Evolutionary conservation across 768 basidiomycete genomes (phyloP), one percentile per base, ranked within the genome.

Genomic region (Trametes cingulata): DNA sequence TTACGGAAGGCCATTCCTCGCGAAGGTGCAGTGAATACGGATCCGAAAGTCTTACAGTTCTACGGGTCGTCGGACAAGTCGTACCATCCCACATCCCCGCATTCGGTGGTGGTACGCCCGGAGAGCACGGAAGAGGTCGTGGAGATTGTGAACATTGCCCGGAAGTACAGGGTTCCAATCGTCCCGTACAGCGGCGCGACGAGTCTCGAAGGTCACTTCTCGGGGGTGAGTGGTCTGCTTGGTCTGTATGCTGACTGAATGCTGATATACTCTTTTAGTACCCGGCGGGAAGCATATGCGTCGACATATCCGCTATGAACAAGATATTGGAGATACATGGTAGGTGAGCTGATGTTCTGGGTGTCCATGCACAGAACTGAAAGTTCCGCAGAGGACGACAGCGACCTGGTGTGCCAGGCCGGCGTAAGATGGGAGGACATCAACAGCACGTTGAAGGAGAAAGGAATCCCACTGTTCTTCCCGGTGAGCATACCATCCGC

Each of bases 121-220:
- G 71, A 72, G 35, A 83, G 77, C 55, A 96, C 94, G 0, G 85
- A 87, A 54, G 94, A 97, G 68, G 92, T 97, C 2, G 86, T 92
- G 56, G 81, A 83, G 59, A 78, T 92, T 50, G 87, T 97, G 59
- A 83, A 89, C 58, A 82, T 93, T 41, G 86, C 95, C 0, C 78
- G 82, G 45, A 85, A 86, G 69, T 88, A 85, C 71, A 78, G 78
- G 47, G 77, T 96, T 35, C 94, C 95, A 2, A 80, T 96, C 25
- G 85, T 85, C 15, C 85, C 93, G 2, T 95, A 88, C 67, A 86
- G 88, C 48, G 94, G 93, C 1, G 93, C 90, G 12, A 96, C 93
- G 0, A 88, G 87, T 67, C 78, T 95, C 13, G 94, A 96, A 70
- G 93, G 93, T 0, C 92, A 96, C 74, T 91, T 88, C 62, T 83